Conservation (phyloP, 1,284 basidiomycete species). For the Fistulinella cinereoalba region DNA sequence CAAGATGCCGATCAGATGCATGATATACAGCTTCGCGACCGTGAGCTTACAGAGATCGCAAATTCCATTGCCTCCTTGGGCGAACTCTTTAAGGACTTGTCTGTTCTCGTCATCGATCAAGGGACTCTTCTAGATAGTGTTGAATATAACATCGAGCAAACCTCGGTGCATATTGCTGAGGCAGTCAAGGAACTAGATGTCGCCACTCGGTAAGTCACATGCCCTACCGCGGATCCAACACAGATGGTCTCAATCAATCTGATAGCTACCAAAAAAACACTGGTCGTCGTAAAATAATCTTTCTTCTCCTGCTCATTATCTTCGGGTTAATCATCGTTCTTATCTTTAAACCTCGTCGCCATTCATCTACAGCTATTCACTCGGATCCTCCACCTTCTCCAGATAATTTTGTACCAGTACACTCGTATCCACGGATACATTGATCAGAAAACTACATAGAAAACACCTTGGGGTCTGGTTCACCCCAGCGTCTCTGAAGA, state of each 20-base stretch:
- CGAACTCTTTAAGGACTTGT: constrained; percentile 95
- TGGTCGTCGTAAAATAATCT: constrained; percentile 89
- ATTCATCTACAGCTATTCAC: constrained; percentile 25
- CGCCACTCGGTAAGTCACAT: constrained; percentile 70
- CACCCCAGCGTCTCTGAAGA: constrained; percentile 2
- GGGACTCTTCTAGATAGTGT: constrained; percentile 95
- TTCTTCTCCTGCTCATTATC: constrained; percentile 87
- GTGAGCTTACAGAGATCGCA: constrained; percentile 89
- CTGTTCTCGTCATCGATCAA: constrained; percentile 93
- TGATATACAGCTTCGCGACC: constrained; percentile 64
- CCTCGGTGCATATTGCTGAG: constrained; percentile 75
- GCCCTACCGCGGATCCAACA: too few species aligned
- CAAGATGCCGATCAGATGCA: constrained; percentile 38
- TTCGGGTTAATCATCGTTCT: constrained; percentile 79
- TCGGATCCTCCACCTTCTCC: constrained; percentile 15
- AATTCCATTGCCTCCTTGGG: constrained; percentile 89
- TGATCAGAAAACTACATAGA: constrained; percentile 24
- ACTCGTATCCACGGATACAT: constrained; percentile 35
- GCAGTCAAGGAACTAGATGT: constrained; percentile 83
- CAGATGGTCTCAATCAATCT: constrained; percentile 12
- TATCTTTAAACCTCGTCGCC: constrained; percentile 75
- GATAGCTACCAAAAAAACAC: constrained; percentile 89
- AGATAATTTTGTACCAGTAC: constrained; percentile 32
- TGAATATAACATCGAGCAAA: constrained; percentile 97
- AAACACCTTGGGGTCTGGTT: constrained; percentile 9